These are phyloP conservation scores for Yamadazyma diospyri DNA, from an alignment of 1,139 yeast genomes.

Conservation along the genomic window DNA sequence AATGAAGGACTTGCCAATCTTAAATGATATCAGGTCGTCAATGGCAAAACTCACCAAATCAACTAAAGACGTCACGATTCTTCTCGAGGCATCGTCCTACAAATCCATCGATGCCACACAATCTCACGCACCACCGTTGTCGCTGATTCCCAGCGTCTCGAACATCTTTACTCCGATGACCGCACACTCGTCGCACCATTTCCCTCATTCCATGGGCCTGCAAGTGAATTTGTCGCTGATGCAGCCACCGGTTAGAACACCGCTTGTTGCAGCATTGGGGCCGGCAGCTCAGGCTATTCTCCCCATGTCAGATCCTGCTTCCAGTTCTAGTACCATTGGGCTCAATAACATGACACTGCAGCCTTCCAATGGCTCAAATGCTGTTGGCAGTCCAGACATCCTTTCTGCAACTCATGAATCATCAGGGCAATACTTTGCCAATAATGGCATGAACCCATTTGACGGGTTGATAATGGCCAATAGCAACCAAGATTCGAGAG, in stretches of 20 bases:
- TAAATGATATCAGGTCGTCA: conserved; percentile 77
- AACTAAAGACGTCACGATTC: conserved; percentile 84
- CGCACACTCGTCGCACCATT: conserved; percentile 20
- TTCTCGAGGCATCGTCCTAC: conserved; percentile 57
- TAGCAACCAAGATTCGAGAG: no score
- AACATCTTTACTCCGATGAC: conserved; percentile 34
- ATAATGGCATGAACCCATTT: conserved; percentile 40
- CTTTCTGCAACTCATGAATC: conserved; percentile 19
- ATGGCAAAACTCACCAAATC: conserved; percentile 81
- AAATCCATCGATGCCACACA: conserved; percentile 29
- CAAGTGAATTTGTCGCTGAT: conserved; percentile 5
- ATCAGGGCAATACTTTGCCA: conserved; percentile 35
- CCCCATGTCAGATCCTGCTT: conserved; percentile 12
- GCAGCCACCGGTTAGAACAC: conserved; percentile 29
- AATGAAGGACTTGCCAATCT: conserved; percentile 74
- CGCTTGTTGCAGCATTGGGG: conserved; percentile 31
- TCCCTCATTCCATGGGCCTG: conserved; percentile 5
- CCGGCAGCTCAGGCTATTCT: conserved; percentile 23
- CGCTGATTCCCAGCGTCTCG: conserved; percentile 32
- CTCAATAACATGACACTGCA: no score
- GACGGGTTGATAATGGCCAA: conserved; percentile 37
- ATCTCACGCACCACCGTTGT: conserved; percentile 23
- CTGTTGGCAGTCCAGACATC: conserved; percentile 17
- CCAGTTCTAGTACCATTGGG: conserved; percentile 7
- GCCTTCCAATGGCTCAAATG: background rate